Conservation (phyloP, 257 asterid genomes). For the Przewalskia tangutica region DNA sequence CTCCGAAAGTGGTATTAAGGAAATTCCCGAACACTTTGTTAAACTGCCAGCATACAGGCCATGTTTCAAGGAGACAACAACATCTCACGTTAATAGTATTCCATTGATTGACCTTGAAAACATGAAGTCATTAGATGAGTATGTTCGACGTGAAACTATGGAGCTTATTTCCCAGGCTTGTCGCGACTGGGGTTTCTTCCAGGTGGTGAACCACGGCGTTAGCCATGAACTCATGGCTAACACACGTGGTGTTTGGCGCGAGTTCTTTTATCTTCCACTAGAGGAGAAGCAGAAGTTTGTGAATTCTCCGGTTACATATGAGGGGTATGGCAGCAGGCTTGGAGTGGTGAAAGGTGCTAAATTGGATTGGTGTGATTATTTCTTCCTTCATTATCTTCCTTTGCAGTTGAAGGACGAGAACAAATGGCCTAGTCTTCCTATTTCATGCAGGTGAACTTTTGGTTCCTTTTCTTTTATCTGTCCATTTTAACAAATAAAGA, state of each 20-base stretch:
- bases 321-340: constrained; percentile 83
- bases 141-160: constrained; percentile 17
- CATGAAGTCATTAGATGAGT: constrained; percentile 27
- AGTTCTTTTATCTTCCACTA: constrained; percentile 56
- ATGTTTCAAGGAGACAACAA: background rate
- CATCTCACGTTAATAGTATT: background rate
- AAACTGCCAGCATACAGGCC: constrained; percentile 60
- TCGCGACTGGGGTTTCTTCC: constrained; percentile 89
- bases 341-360: constrained; percentile 59
- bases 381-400: constrained; percentile 62
- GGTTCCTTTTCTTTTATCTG: no score
- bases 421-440: constrained; percentile 72
- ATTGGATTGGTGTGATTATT: constrained; percentile 92
- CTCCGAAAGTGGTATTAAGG: constrained; percentile 61
- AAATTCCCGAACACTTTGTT: constrained; percentile 66
- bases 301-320: constrained; percentile 66
- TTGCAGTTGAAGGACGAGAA: constrained; percentile 28
- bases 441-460: constrained; percentile 15
- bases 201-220: constrained; percentile 82
- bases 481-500: no score
- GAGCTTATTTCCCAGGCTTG: constrained; percentile 43
- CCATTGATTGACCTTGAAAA: constrained; percentile 48
- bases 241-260: constrained; percentile 54
- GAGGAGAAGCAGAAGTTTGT: constrained; percentile 60
- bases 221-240: constrained; percentile 40